Evolutionary conservation across 805 yeast genomes (phyloP), one percentile per base, ranked within the genome.

Genomic region (Brettanomyces custersianus): DNA sequence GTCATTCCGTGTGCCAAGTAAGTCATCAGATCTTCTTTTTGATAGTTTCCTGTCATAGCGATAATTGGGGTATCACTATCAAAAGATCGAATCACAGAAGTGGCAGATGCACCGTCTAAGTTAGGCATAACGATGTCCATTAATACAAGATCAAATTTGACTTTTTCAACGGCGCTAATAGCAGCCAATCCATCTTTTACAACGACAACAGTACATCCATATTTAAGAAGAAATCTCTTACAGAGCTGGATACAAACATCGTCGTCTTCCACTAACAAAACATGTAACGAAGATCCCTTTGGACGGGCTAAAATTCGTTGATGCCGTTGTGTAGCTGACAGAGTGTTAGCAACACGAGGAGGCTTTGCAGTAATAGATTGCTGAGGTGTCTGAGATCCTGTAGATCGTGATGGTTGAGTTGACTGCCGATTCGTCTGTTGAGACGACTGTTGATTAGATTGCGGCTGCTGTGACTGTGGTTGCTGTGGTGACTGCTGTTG

Each of bases 101-200:
- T 82, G 1, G 96, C 96, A 2, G 94, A 79, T 16, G 88, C 87
- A 49, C 96, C 86, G 62, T 85, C 86, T 47, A 83, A 58, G 53
- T 80, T 82, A 10, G 94, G 94, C 92, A 83, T 83, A 17, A 83
- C 90, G 35, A 83, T 83, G 59, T 83, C 94, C 94, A 83, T 83
- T 30, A 83, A 56, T 1, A 83, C 90, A 40, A 83, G 61, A 57
- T 81, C 94, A 49, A 77, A 83, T 46, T 78, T 72, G 24, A 74
- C 72, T 34, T 74, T 73, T 51, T 80, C 88, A 21, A 82, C 72
- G 0, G 77, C 80, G 23, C 77, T 71, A 30, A 92, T 86, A 3
- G 96, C 96, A 24, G 84, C 78, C 9, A 90, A 60, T 0, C 98
- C 99, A 60, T 90, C 96, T 4, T 86, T 80, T 0, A 85, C 96